These are phyloP conservation scores for Nemania bipapillata DNA, from an alignment of 2,329 filamentous ascomycete species.

Conservation along the genomic window DNA sequence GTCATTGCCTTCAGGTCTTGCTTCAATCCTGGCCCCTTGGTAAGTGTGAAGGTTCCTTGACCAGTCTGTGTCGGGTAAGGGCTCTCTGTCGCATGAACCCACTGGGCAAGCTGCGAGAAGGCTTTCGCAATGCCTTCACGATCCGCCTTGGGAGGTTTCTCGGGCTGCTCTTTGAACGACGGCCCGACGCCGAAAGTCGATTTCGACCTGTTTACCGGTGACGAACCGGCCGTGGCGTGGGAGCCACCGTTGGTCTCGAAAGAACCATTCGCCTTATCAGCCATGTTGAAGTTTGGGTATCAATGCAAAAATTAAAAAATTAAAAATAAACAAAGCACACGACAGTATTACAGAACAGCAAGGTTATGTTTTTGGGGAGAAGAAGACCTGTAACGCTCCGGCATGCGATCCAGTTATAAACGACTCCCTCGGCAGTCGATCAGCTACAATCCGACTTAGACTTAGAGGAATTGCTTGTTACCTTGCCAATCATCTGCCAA, in stretches of 20 bases:
- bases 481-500: constrained; percentile 34
- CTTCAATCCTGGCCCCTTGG: constrained; percentile 63
- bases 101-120: constrained; percentile 52
- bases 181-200: constrained; percentile 35
- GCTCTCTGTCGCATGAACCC: constrained; percentile 63
- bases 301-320: constrained; percentile 20
- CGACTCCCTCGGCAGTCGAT: constrained; percentile 3
- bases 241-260: constrained; percentile 33
- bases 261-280: constrained; percentile 33
- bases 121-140: constrained; percentile 51
- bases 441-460: constrained; percentile 17
- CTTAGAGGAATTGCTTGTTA: constrained; percentile 14
- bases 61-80: constrained; percentile 72
- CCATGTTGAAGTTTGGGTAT: constrained; percentile 38
- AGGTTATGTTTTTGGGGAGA: not conserved
- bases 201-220: constrained; percentile 28
- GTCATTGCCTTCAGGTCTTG: constrained; percentile 68
- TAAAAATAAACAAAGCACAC: constrained; percentile 11
- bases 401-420: constrained; percentile 31
- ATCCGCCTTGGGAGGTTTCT: constrained; percentile 44
- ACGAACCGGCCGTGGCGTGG: constrained; percentile 29
- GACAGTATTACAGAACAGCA: constrained; percentile 3
- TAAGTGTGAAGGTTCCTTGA: constrained; percentile 67
- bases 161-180: constrained; percentile 41
- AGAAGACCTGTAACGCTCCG: not conserved